Evolutionary conservation across 805 yeast genomes (phyloP), one percentile per base, ranked within the genome.

Genomic region (Nakazawaea wickerhamii): DNA sequence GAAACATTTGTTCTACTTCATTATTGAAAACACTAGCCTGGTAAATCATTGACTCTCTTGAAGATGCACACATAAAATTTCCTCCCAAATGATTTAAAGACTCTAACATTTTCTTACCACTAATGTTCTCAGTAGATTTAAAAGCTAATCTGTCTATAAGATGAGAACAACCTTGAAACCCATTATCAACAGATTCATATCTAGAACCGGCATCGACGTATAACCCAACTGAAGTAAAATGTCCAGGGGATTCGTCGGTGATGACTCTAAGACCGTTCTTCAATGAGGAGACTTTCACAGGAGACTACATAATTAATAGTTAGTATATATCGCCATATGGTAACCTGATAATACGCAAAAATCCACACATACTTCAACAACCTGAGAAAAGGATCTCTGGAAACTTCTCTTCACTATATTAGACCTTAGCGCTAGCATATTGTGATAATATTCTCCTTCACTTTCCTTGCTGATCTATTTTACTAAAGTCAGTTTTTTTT

Each of bases 21-120:
- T 73, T 71, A 58, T 90, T 90, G 72, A 93, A 91, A 1, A 89
- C 95, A 3, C 95, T 82, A 1, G 97, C 95, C 63, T 93, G 98
- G 61, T 93, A 93, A 65, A 91, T 77, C 68, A 91, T 73, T 4
- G 95, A 76, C 61, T 93, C 99, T 55, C 99, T 73, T 6, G 95
- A 85, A 0, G 96, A 84, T 1, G 95, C 83, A 56, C 95, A 85
- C 79, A 87, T 90, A 63, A 84, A 89, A 60, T 89, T 91, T 11
- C 98, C 99, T 38, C 99, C 99, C 45, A 93, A 62, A 28, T 77
- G 69, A 44, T 88, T 89, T 48, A 93, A 67, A 17, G 73, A 73
- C 49, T 83, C 83, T 50, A 85, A 71, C 87, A 93, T 85, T 40
- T 82, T 73, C 33, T 71, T 64, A 2, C 87, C 90, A 1, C 75